Conservation (phyloP, 179 eudicot species). For the Sideroxylon spinosum region DNA sequence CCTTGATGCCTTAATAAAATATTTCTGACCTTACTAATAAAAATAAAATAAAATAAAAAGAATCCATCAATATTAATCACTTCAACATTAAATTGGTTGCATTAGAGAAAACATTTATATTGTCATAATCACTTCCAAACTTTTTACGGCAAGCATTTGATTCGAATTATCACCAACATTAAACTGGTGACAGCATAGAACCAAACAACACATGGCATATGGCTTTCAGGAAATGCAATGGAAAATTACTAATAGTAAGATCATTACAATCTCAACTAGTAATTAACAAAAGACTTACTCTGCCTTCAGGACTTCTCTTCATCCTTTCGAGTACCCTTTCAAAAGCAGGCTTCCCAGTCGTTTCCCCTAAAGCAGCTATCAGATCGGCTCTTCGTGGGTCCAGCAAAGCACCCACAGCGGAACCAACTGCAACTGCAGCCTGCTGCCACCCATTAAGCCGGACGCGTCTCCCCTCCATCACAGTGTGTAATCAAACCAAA, state of each 20-base stretch:
- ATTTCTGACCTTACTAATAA: background rate
- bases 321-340: conserved; percentile 83
- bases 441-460: conserved; percentile 81
- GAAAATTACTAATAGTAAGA: too few species aligned
- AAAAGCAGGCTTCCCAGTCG: conserved; percentile 92
- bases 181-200: background rate
- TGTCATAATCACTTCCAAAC: background rate
- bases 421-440: conserved; percentile 97
- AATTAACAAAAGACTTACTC: conserved; percentile 39
- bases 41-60: background rate
- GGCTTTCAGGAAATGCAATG: too few species aligned
- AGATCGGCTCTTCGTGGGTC: conserved; percentile 96
- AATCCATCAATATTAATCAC: background rate
- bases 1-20: too few species aligned
- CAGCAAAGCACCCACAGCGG: conserved; percentile 83
- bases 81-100: background rate
- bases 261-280: background rate
- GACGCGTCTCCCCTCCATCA: conserved; percentile 66
- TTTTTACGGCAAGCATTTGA: background rate
- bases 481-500: conserved; percentile 19
- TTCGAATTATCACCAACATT: background rate
- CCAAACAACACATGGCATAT: background rate
- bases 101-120: background rate
- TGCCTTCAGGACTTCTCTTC: conserved; percentile 82
- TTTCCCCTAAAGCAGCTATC: conserved; percentile 93